phyloP scores from a whole-genome alignment of 768 basidiomycete genomes.

The Xerocomus brunneocitrinus region DNA sequence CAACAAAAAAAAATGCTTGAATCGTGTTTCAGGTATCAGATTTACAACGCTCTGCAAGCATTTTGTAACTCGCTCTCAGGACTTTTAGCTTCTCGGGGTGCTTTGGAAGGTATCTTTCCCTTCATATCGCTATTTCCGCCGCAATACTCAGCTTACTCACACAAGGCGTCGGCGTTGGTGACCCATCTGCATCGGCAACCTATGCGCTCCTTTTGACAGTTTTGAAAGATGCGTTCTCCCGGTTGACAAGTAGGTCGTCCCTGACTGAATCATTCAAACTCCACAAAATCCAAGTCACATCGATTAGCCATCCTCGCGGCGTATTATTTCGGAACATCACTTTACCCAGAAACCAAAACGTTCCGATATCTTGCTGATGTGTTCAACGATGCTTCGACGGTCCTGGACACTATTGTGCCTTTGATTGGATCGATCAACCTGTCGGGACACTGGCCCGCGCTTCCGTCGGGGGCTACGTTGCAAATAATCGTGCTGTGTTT shows the following conservation, averaged over 20 bases:
- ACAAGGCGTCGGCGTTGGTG: conserved; percentile 65
- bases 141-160: not conserved
- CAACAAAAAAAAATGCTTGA: not conserved
- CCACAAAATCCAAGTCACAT: not conserved
- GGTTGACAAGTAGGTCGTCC: conserved; percentile 51
- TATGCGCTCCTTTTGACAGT: conserved; percentile 60
- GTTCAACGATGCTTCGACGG: conserved; percentile 55
- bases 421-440: conserved; percentile 35
- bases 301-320: conserved; percentile 56
- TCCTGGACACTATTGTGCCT: conserved; percentile 60
- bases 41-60: conserved; percentile 62
- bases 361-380: conserved; percentile 66
- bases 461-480: conserved; percentile 29
- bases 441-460: conserved; percentile 32
- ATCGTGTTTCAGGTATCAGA: conserved; percentile 48
- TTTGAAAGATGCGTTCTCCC: conserved; percentile 60
- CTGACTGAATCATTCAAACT: not conserved
- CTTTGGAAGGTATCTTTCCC: conserved; percentile 51
- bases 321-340: conserved; percentile 57
- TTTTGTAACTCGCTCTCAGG: conserved; percentile 66
- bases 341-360: conserved; percentile 66
- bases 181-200: conserved; percentile 61
- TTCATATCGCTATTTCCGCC: not conserved
- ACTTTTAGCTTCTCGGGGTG: conserved; percentile 60
- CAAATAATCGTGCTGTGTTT: conserved; percentile 51